These are phyloP conservation scores for Volvox carteri DNA, from an alignment of 163 green algal genomes.

Conservation along the genomic window DNA sequence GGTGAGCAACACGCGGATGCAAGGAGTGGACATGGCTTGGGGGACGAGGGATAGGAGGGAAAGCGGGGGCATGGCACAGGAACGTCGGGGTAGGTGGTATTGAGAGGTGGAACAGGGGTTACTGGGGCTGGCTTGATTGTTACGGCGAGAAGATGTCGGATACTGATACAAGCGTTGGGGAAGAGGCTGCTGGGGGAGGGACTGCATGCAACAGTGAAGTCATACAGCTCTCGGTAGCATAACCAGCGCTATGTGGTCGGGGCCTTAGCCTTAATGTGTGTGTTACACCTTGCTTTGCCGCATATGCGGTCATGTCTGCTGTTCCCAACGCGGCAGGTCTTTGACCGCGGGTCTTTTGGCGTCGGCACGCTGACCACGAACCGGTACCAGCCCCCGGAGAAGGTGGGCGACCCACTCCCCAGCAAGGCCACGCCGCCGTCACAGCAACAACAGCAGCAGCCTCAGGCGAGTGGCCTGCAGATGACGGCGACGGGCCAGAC, in stretches of 20 bases:
- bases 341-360: slow-evolving; percentile 74
- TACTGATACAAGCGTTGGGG: no score
- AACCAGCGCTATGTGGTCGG: no score
- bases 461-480: neutral
- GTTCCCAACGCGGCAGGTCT: slow-evolving; percentile 45
- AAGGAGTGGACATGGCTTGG: neutral
- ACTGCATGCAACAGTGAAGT: no score
- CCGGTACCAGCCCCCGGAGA: slow-evolving; percentile 73
- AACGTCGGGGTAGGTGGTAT: neutral
- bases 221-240: no score
- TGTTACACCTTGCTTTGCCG: no score
- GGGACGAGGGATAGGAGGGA: neutral
- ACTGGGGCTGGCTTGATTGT: no score
- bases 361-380: slow-evolving; percentile 68
- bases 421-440: neutral
- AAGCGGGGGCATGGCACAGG: no score
- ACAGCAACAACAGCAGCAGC: neutral
- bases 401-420: slow-evolving; percentile 69
- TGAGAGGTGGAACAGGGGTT: neutral
- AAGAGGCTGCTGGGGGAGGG: no score
- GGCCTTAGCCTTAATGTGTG: no score
- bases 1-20: slow-evolving; percentile 46
- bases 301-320: no score
- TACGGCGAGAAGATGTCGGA: no score
- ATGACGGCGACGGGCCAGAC: neutral